A percentile compares a stretch with the other conserved stretches of the same genome.
These are phyloP conservation scores for Candida argentea DNA, from an alignment of 805 yeast species.

Conservation along the genomic window DNA sequence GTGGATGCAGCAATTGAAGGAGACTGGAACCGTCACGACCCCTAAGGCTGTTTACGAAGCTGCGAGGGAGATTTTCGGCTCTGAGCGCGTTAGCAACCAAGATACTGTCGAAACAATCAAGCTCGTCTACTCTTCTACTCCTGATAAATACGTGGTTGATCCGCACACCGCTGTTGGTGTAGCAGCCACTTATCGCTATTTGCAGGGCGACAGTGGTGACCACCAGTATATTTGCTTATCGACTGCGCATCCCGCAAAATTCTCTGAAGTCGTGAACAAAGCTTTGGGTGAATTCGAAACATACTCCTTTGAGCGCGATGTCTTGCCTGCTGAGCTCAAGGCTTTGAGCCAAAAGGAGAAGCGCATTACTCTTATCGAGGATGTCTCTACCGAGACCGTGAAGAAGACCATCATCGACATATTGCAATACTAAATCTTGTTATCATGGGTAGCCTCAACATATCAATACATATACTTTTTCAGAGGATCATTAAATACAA, in stretches of 20 bases:
- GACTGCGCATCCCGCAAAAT: slow-evolving; percentile 99
- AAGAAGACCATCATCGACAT: slow-evolving; percentile 70
- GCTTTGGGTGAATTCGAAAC: slow-evolving; percentile 58
- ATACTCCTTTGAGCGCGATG: slow-evolving; percentile 81
- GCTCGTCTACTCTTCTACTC: slow-evolving; percentile 47
- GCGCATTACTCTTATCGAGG: slow-evolving; percentile 62
- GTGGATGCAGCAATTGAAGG: slow-evolving; percentile 75
- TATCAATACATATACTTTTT: too few species aligned
- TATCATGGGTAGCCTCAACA: too few species aligned
- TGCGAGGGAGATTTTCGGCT: slow-evolving; percentile 62
- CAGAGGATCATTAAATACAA: background rate
- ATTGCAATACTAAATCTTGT: slow-evolving; percentile 17
- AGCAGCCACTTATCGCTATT: slow-evolving; percentile 57
- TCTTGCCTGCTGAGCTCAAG: slow-evolving; percentile 80
- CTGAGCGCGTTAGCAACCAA: slow-evolving; percentile 70
- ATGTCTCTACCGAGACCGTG: slow-evolving; percentile 63
- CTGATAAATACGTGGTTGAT: slow-evolving; percentile 72
- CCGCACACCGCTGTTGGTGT: slow-evolving; percentile 98
- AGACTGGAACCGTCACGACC: slow-evolving; percentile 67
- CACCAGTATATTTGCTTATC: slow-evolving; percentile 65
- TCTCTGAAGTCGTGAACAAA: slow-evolving; percentile 87
- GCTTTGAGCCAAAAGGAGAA: slow-evolving; percentile 60
- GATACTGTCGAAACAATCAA: slow-evolving; percentile 77
- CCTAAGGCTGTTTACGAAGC: slow-evolving; percentile 51
- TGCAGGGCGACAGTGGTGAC: slow-evolving; percentile 32